Conservation (phyloP, 106 monocot genomes). For the Allium cepa region DNA sequence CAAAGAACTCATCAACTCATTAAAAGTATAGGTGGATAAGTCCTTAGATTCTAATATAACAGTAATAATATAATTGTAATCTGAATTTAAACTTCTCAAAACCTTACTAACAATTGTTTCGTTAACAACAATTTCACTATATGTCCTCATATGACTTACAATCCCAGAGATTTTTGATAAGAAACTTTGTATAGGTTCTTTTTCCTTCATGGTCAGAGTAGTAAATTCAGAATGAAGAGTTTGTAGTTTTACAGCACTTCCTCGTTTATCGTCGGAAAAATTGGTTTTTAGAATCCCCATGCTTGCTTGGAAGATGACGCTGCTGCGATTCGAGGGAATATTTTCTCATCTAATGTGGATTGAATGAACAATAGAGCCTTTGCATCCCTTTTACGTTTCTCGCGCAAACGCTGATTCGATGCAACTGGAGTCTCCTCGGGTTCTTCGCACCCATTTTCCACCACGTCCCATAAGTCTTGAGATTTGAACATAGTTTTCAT, state of each 20-base stretch:
- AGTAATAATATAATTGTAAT: no score
- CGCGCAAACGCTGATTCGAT: background rate
- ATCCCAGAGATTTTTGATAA: no score
- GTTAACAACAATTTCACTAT: no score
- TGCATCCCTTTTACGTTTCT: slow-evolving; percentile 3
- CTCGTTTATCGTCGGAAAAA: background rate
- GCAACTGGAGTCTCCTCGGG: background rate
- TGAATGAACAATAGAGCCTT: slow-evolving; percentile 1
- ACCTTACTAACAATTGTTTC: no score
- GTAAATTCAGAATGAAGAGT: background rate
- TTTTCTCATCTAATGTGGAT: background rate
- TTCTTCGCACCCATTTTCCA: background rate
- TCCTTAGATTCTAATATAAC: no score
- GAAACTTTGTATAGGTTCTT: no score
- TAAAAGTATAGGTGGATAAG: no score
- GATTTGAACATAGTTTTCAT: slow-evolving; percentile 2
- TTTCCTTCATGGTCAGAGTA: slow-evolving; percentile 1
- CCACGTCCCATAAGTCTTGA: background rate
- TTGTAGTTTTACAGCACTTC: background rate
- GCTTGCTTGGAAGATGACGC: background rate
- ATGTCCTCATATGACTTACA: no score
- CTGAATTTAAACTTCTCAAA: no score
- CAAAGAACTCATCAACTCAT: no score
- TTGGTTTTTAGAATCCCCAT: background rate
- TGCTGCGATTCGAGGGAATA: background rate